A percentile compares a stretch with the other conserved stretches of the same genome.
Conservation (phyloP, 495 filamentous ascomycete genomes). For the Aspergillus cavernicola region DNA sequence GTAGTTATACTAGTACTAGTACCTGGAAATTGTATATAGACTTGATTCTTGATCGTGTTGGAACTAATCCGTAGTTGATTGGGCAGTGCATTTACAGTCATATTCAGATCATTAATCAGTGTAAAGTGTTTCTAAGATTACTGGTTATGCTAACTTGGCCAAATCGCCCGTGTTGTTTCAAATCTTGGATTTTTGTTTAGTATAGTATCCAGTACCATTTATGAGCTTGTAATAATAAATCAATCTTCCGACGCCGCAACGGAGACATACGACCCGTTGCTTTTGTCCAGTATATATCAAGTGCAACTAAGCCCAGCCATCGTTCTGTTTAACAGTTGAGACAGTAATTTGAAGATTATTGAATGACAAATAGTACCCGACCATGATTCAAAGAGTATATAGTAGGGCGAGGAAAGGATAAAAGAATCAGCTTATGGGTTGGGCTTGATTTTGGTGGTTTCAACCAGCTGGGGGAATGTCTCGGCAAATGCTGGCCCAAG, state of each 20-base stretch:
- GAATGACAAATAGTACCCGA: background rate
- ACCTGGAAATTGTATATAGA: no score
- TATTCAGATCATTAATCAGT: no score
- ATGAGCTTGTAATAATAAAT: background rate
- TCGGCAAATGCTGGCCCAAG: conserved; percentile 65
- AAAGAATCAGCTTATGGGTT: conserved; percentile 5
- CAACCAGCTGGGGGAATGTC: conserved; percentile 57
- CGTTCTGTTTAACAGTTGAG: background rate
- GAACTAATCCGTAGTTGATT: no score
- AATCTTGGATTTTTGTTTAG: background rate
- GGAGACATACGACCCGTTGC: background rate
- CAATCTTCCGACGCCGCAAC: background rate
- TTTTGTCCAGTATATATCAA: background rate
- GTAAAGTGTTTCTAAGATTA: no score
- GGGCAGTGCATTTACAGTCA: no score
- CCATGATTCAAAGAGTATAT: background rate
- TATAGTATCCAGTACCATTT: conserved; percentile 3
- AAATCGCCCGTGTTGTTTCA: no score
- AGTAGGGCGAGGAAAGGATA: background rate
- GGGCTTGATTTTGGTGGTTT: conserved; percentile 46
- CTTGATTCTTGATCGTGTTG: no score
- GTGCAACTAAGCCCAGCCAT: background rate
- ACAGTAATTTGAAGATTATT: background rate
- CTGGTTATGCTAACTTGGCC: no score
- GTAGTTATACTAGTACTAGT: no score